Evolutionary conservation across 345 rosid genomes (phyloP), one percentile per base, ranked within the genome.

Genomic region (Orychophragmus violaceus): DNA sequence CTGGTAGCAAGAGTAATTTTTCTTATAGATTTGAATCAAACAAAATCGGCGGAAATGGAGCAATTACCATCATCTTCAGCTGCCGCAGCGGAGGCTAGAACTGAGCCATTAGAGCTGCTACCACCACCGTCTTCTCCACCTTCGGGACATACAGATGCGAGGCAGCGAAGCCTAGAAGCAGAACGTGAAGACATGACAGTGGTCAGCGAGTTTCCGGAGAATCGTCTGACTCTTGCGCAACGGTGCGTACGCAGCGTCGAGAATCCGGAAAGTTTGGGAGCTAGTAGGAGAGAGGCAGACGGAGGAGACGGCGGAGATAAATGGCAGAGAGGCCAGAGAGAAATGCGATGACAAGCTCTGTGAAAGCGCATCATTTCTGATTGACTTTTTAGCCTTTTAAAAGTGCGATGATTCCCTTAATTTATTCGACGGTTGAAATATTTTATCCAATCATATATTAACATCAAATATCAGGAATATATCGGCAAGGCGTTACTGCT

Each of bases 31-130:
- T 27, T 30, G 14, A 59, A 18, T 12, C 62, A 28, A 65, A 29
- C 4, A 19, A 45, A 30, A 56, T 27, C 56, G 53, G 21, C 18
- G n/a, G 25, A 59, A 51, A 59, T 39, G 12, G 32, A 27, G 9
- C 9, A 25, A 36, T 59, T 59, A 84, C 96, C 98, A 54, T 84
- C 88, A 36, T 84, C 85, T 49, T 82, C 86, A 56, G 75, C 5
- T 13, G 27, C 36, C 7, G 50, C 2, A 2, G 85, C 63, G 36
- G 88, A 52, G 54, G 82, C 66, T 59, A 79, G 42, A 19, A 60
- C 49, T 1, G 78, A 68, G 57, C 70, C 85, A 55, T 72, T 72
- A 51, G 78, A 50, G 58, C 69, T 68, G 7, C 69, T 62, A 36
- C 76, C 71, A 52, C 76, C 77, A 29, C 69, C 82, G 66, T 80